Conservation (phyloP, 169 alveolate genomes). For the Babesia caballi region DNA sequence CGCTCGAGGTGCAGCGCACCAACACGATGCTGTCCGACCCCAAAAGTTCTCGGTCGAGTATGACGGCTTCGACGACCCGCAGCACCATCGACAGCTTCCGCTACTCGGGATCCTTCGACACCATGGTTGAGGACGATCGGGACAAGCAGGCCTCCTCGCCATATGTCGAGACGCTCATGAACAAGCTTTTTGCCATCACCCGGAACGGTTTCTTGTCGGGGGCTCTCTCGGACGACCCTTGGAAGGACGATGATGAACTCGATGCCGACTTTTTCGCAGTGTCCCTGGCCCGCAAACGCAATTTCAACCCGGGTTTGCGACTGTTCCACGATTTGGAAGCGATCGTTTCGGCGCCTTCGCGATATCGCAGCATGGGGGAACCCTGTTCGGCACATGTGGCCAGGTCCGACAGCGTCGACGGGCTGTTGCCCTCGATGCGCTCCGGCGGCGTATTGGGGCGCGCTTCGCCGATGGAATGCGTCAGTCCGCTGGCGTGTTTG, state of each 20-base stretch:
- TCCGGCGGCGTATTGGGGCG: too few species aligned
- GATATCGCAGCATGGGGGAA: not conserved
- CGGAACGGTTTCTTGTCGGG: conserved; percentile 25
- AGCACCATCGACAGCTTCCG: conserved; percentile 36
- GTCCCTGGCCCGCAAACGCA: conserved; percentile 12
- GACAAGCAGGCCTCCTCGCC: not conserved
- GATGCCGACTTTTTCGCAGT: conserved; percentile 40
- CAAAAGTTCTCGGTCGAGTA: conserved; percentile 1
- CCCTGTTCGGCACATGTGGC: not conserved
- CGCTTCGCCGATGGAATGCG: too few species aligned
- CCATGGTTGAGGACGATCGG: not conserved
- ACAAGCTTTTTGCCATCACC: conserved; percentile 2
- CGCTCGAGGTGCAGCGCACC: conserved; percentile 11
- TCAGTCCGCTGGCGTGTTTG: not conserved
- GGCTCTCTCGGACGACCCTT: conserved; percentile 12
- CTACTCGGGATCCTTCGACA: conserved; percentile 21
- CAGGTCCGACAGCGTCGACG: too few species aligned
- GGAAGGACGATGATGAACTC: conserved; percentile 11
- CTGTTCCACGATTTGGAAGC: conserved; percentile 20
- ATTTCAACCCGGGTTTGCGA: conserved; percentile 2
- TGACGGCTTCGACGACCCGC: conserved; percentile 10
- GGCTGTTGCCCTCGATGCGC: too few species aligned
- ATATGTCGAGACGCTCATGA: not conserved
- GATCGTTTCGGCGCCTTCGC: conserved; percentile 9
- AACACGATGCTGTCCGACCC: conserved; percentile 30